A percentile compares a stretch with the other conserved stretches of the same genome.
Evolutionary conservation across 129 eudicot species (phyloP).

Genomic region (Cynara cardunculus): DNA sequence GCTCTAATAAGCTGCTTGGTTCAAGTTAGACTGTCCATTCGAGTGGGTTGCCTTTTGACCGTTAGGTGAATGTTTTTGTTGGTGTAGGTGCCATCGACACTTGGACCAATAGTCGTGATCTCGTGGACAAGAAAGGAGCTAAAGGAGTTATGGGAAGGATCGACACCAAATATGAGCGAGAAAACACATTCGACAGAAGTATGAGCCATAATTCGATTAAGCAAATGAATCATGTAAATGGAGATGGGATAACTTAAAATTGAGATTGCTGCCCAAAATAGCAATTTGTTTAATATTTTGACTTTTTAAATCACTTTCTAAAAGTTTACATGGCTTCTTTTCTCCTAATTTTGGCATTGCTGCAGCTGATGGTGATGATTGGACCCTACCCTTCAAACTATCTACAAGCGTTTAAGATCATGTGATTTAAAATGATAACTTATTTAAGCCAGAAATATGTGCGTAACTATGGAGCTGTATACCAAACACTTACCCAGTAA

Average conservation of each 20-base stretch:
- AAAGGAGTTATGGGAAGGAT: constrained; percentile 92
- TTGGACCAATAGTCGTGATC: constrained; percentile 68
- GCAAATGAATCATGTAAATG: constrained; percentile 34
- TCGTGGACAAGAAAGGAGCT: constrained; percentile 90
- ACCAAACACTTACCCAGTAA: no score
- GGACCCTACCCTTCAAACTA: neutral
- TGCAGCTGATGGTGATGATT: neutral
- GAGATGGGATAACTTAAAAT: constrained; percentile 29
- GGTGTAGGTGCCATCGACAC: constrained; percentile 81
- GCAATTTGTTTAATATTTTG: constrained; percentile 27
- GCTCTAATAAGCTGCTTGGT: neutral
- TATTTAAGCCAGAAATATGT: neutral
- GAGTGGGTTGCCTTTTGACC: neutral
- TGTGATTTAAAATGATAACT: no score
- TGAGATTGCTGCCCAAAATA: constrained; percentile 5
- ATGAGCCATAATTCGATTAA: constrained; percentile 24
- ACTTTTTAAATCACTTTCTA: neutral
- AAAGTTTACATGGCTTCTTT: neutral
- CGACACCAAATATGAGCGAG: constrained; percentile 38
- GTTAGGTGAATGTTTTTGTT: neutral
- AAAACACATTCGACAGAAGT: constrained; percentile 59
- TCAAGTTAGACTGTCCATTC: constrained; percentile 3
- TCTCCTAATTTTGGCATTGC: neutral
- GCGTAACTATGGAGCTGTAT: neutral
- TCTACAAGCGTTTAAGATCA: neutral